These are phyloP conservation scores for Tetrastigma voinierianum DNA, from an alignment of 164 flowering plant genomes.

Conservation along the genomic window DNA sequence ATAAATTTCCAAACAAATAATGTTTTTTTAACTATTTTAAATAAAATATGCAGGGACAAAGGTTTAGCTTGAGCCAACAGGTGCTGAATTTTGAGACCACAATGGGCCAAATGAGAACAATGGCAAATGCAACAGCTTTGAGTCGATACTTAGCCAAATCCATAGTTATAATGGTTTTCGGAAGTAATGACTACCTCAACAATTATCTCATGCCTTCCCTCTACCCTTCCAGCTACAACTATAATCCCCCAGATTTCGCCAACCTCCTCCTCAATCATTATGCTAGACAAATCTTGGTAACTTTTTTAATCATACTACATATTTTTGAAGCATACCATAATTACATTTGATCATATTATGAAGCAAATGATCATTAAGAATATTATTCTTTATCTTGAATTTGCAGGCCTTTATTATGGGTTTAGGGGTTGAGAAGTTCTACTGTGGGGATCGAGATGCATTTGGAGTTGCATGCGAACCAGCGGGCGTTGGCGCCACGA, in stretches of 20 bases:
- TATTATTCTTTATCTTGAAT: not conserved
- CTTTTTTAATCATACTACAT: too few species aligned
- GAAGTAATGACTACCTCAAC: slow-evolving; percentile 78
- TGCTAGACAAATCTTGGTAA: slow-evolving; percentile 53
- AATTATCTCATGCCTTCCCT: slow-evolving; percentile 65
- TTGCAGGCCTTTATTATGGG: slow-evolving; percentile 26
- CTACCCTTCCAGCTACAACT: slow-evolving; percentile 44
- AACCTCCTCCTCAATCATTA: slow-evolving; percentile 60
- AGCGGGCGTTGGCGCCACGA: slow-evolving; percentile 51
- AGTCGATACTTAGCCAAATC: slow-evolving; percentile 45
- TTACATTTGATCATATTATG: too few species aligned
- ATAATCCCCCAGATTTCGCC: slow-evolving; percentile 47
- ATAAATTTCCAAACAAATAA: too few species aligned
- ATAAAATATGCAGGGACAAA: slow-evolving; percentile 74
- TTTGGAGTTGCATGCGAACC: slow-evolving; percentile 77
- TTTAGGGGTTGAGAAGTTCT: slow-evolving; percentile 73
- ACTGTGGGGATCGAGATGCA: slow-evolving; percentile 68
- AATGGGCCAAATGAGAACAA: slow-evolving; percentile 35
- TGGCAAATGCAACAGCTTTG: slow-evolving; percentile 28
- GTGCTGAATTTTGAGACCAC: slow-evolving; percentile 63
- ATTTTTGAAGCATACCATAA: too few species aligned
- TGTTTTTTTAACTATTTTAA: too few species aligned
- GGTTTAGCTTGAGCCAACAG: slow-evolving; percentile 60
- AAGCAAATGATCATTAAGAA: too few species aligned
- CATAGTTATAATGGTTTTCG: slow-evolving; percentile 56